Conservation (phyloP, 2,329 filamentous ascomycete genomes). For the Trichoderma sp. region DNA sequence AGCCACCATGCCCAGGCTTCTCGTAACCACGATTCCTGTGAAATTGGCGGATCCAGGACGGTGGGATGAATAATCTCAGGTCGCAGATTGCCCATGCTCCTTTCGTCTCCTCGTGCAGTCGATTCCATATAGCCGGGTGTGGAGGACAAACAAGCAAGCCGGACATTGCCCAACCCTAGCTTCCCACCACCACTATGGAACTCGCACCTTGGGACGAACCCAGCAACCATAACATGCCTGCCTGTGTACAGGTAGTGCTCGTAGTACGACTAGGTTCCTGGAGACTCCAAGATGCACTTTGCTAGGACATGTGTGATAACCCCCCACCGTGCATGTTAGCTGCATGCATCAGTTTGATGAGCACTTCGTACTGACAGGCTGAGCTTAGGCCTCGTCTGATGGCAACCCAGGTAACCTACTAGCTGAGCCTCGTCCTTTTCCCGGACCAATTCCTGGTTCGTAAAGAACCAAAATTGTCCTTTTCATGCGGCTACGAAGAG, state of each 20-base stretch:
- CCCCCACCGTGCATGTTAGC: background rate
- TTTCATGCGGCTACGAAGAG: background rate
- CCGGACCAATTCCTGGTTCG: background rate
- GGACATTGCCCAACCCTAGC: background rate
- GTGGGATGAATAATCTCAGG: background rate
- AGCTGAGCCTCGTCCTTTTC: background rate
- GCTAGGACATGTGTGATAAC: background rate
- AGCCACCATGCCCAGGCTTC: background rate
- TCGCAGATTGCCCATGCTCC: conserved; percentile 5
- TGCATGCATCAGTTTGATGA: conserved; percentile 7
- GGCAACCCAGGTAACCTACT: background rate
- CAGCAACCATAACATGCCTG: background rate
- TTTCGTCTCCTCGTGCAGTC: conserved; percentile 1
- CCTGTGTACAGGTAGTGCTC: background rate
- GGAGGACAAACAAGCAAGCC: background rate
- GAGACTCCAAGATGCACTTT: background rate
- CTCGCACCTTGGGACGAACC: background rate
- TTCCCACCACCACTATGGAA: background rate
- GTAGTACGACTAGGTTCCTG: background rate
- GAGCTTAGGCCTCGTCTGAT: background rate
- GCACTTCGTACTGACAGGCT: background rate
- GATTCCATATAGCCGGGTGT: background rate
- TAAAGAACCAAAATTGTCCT: background rate
- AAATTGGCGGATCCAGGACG: background rate
- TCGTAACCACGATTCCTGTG: background rate